phyloP scores from a whole-genome alignment of 768 basidiomycete genomes.

The Sarcodon aspratus region DNA sequence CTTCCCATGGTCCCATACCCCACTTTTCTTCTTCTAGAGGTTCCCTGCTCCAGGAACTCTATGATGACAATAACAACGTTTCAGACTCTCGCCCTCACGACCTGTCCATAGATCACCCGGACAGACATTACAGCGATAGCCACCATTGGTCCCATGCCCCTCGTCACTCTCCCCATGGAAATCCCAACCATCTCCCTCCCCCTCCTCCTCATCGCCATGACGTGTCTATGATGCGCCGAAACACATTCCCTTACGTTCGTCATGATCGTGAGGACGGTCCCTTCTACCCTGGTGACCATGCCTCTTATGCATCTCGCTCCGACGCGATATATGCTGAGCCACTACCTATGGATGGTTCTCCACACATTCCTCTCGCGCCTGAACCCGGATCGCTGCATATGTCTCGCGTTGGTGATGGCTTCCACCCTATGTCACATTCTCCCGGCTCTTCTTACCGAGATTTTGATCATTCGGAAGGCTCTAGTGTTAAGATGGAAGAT shows the following conservation, averaged over 20 bases:
- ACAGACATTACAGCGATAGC: constrained; percentile 10
- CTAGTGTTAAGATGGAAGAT: constrained; percentile 60
- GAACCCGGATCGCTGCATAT: constrained; percentile 17
- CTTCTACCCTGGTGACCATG: constrained; percentile 22
- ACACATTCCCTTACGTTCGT: constrained; percentile 68
- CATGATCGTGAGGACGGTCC: constrained; percentile 50
- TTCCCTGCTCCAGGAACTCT: constrained; percentile 63
- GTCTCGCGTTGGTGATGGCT: constrained; percentile 20
- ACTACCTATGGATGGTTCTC: constrained; percentile 23
- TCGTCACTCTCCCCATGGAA: constrained; percentile 18
- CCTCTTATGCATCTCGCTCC: constrained; percentile 20
- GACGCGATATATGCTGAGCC: constrained; percentile 29
- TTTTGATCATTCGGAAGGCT: constrained; percentile 27
- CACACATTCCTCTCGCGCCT: constrained; percentile 28
- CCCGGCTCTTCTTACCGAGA: constrained; percentile 37
- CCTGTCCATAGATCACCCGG: constrained; percentile 10
- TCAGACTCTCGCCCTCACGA: constrained; percentile 13
- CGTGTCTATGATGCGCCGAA: constrained; percentile 41
- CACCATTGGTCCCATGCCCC: constrained; percentile 15
- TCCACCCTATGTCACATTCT: constrained; percentile 18
- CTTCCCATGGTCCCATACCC: constrained; percentile 23
- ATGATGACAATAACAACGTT: constrained; percentile 37
- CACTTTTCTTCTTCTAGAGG: constrained; percentile 28
- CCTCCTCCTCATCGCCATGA: constrained; percentile 25
- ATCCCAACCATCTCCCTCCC: constrained; percentile 18